Percentiles rank a stretch among this genome's conserved stretches.
Evolutionary conservation across 2,329 filamentous ascomycete species (phyloP).

Genomic region (Pseudogymnoascus sp.): DNA sequence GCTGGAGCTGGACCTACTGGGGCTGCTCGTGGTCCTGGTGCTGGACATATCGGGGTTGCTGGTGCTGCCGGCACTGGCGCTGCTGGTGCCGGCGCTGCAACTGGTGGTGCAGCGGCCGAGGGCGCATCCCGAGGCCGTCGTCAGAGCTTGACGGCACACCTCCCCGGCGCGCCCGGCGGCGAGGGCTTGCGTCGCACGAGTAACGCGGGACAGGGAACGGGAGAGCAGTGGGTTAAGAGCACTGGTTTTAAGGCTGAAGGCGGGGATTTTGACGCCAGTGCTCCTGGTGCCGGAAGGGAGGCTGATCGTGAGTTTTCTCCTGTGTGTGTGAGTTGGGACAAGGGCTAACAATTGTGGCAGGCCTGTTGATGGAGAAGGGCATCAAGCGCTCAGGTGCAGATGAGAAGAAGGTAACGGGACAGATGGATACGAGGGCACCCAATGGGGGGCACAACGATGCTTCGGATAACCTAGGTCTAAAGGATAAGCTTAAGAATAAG

Average conservation of each 20-base stretch:
- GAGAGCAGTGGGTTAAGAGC: slow-evolving; percentile 51
- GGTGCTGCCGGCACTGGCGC: background rate
- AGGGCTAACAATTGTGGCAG: slow-evolving; percentile 11
- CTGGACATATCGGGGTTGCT: background rate
- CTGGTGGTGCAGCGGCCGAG: background rate
- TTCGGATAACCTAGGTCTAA: slow-evolving; percentile 36
- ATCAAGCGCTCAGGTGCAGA: slow-evolving; percentile 2
- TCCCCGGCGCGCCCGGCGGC: slow-evolving; percentile 20
- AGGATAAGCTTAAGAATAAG: slow-evolving; percentile 64
- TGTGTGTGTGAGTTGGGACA: slow-evolving; percentile 11
- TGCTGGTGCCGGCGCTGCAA: background rate
- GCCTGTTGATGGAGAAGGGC: slow-evolving; percentile 8
- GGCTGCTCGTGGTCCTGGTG: background rate
- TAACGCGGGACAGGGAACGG: slow-evolving; percentile 40
- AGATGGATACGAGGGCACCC: slow-evolving; percentile 15
- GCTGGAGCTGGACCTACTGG: background rate
- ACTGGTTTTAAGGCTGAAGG: slow-evolving; percentile 57
- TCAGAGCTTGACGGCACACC: slow-evolving; percentile 19
- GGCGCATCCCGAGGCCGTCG: background rate
- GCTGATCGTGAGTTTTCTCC: slow-evolving; percentile 49
- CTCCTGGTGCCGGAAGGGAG: slow-evolving; percentile 58
- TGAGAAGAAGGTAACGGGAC: slow-evolving; percentile 17
- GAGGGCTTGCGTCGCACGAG: slow-evolving; percentile 25
- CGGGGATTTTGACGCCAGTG: slow-evolving; percentile 59
- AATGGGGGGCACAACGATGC: slow-evolving; percentile 21